Evolutionary conservation across 129 eudicot species (phyloP).

Genomic region (Escallonia herrerae): DNA sequence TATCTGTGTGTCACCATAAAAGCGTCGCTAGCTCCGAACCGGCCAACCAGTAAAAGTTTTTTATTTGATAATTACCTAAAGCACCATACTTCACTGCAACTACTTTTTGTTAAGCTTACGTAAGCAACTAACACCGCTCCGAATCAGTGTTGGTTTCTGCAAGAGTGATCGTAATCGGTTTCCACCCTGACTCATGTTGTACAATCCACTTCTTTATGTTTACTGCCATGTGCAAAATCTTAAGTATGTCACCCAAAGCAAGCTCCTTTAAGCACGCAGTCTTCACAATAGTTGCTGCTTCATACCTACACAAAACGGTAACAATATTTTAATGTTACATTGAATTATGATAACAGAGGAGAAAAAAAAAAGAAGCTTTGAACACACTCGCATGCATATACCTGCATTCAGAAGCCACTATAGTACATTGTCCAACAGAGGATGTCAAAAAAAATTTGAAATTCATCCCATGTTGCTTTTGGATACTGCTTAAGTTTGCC

Average conservation of each 20-base stretch:
- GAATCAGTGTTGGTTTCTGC: constrained; percentile 52
- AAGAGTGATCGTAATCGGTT: constrained; percentile 62
- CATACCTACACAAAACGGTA: constrained; percentile 43
- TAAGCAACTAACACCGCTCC: constrained; percentile 38
- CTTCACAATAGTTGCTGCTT: constrained; percentile 75
- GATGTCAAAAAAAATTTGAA: constrained; percentile 49
- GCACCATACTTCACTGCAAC: constrained; percentile 15
- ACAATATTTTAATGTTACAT: neutral
- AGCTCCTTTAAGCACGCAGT: constrained; percentile 59
- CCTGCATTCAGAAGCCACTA: constrained; percentile 68
- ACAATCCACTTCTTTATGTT: constrained; percentile 65
- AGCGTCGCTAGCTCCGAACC: constrained; percentile 2
- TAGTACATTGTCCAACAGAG: constrained; percentile 60
- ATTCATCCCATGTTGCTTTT: constrained; percentile 64
- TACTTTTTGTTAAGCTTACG: constrained; percentile 6
- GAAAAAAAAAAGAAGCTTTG: too few relatives aligned
- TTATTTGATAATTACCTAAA: constrained; percentile 1
- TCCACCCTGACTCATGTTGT: constrained; percentile 78
- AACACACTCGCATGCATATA: constrained; percentile 48
- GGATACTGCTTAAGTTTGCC: constrained; percentile 47
- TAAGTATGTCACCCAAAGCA: constrained; percentile 72
- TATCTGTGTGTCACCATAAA: neutral
- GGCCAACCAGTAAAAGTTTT: neutral
- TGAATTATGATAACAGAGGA: neutral
- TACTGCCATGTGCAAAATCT: constrained; percentile 68